Base-by-base conservation (phyloP, 257 asterid species). In the Linaria vulgaris region DNA sequence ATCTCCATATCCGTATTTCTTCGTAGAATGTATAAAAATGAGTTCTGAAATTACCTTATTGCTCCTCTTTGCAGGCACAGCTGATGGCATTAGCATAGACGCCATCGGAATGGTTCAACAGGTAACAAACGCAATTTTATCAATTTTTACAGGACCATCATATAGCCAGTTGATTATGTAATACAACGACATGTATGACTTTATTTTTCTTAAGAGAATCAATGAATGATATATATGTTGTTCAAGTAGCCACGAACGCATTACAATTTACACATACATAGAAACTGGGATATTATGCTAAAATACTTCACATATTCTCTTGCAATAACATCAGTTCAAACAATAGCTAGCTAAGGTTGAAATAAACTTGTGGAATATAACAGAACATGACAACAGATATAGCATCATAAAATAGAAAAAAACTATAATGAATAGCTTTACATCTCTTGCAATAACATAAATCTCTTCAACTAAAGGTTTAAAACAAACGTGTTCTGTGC, bases 71-170 rank as follows among this genome's bases (percentile, higher is more conserved):
- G 50, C 22, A 79, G 79, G 78, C 9, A 55, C 50, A 34, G 63
- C 59, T 52, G 77, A 68, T 49, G 72, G 79, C 73, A 59, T 57
- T 65, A 69, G 62, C 2, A 23, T n/a, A 17, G 72, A 71, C 47
- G 49, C 23, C 54, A 27, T 64, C 38, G 58, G 21, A 68, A 61
- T 71, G 41, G 48, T 34, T 68, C 59, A 75, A 46, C 63, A 79
- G 85, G 90, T 86, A 74, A 50, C 25, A 15, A 14, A 0, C 11
- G 12, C 19, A 41, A 12, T 34, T 24, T 0, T 30, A 51, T 51
- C 21, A n/a, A n/a, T n/a, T n/a, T n/a, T n/a, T n/a, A n/a, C n/a
- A n/a, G n/a, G n/a, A n/a, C n/a, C n/a, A n/a, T n/a, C n/a, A n/a
- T n/a, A n/a, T n/a, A n/a, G n/a, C n/a, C n/a, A n/a, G n/a, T n/a